Evolutionary conservation across 441 rosid species (phyloP).

Genomic region (Pelargonium myrrhifolium): DNA sequence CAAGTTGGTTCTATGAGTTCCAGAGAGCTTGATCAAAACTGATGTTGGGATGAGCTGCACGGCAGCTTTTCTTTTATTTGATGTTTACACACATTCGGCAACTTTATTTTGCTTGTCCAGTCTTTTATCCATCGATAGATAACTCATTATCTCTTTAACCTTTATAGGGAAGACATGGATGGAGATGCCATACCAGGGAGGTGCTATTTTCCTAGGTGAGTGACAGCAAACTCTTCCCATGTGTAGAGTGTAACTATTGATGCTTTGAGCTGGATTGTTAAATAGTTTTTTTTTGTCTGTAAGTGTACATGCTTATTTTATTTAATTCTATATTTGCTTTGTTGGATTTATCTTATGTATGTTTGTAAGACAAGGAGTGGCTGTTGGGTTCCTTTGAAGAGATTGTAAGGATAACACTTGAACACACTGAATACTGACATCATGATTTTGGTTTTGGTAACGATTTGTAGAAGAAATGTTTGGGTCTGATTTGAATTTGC

Average conservation of each 20-base stretch:
- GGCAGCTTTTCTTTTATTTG: not conserved
- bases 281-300: not conserved
- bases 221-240: conserved; percentile 15
- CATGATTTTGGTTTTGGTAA: not conserved
- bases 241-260: conserved; percentile 3
- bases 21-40: not conserved
- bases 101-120: conserved; percentile 9
- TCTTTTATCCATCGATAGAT: conserved; percentile 10
- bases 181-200: conserved; percentile 37
- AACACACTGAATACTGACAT: not conserved
- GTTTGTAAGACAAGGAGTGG: not conserved
- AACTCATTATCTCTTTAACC: conserved; percentile 20
- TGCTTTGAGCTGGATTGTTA: conserved; percentile 8
- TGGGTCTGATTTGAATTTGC: not conserved
- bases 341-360: conserved; percentile 4
- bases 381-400: conserved; percentile 2
- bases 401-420: not conserved
- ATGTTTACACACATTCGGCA: not conserved
- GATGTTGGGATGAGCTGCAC: not conserved
- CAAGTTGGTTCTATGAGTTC: not conserved
- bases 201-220: conserved; percentile 76
- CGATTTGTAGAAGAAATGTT: not conserved
- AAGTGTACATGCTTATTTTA: not conserved
- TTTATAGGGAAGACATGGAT: conserved; percentile 44
- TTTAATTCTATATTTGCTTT: not conserved